Percentiles rank a stretch among this genome's conserved stretches.
These are phyloP conservation scores for Candida sanyaensis DNA, from an alignment of 1,139 yeast genomes.

Conservation along the genomic window DNA sequence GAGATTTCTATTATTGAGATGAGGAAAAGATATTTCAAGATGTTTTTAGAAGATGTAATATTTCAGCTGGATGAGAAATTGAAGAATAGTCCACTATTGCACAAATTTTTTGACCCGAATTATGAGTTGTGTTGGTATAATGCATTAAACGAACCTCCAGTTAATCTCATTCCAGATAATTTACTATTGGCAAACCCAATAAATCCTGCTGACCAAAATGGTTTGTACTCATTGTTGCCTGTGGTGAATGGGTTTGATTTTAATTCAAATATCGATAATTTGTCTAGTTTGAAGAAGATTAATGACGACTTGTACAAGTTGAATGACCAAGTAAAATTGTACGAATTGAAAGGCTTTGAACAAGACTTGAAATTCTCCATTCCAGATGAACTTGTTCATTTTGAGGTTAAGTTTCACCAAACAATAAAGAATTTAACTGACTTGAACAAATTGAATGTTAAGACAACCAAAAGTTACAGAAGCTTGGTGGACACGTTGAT, in stretches of 20 bases:
- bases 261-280: constrained; percentile 31
- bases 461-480: constrained; percentile 32
- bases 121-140: constrained; percentile 50
- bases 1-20: constrained; percentile 43
- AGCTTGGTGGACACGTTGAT: constrained; percentile 33
- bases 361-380: constrained; percentile 26
- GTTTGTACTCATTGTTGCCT: constrained; percentile 45
- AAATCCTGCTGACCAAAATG: constrained; percentile 49
- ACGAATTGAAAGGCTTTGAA: constrained; percentile 27
- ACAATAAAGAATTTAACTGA: constrained; percentile 35
- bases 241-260: constrained; percentile 39
- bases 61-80: constrained; percentile 28
- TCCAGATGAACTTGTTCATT: constrained; percentile 35
- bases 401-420: constrained; percentile 37
- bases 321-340: constrained; percentile 36
- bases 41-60: constrained; percentile 39
- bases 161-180: constrained; percentile 40
- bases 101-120: constrained; percentile 50
- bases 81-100: constrained; percentile 33
- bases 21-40: constrained; percentile 41
- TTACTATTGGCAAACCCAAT: constrained; percentile 45
- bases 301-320: constrained; percentile 40
- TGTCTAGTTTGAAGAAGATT: constrained; percentile 33
- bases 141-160: constrained; percentile 50
- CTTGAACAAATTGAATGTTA: constrained; percentile 35